phyloP scores from a whole-genome alignment of 371 early-diverging fungal genomes.

The Lichtheimia hyalospora region DNA sequence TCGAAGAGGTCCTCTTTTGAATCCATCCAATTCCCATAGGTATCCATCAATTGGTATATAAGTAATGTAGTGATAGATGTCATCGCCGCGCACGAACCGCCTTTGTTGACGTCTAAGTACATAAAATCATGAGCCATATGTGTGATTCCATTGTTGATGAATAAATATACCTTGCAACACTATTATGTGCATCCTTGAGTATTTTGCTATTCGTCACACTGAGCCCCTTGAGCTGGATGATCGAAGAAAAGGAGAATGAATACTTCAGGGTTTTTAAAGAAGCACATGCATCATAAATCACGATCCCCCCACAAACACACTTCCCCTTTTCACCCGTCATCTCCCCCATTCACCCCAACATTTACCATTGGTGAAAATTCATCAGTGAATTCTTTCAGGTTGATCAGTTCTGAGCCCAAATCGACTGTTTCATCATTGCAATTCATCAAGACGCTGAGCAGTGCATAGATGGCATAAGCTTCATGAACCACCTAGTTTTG shows the following conservation, averaged over 20 bases:
- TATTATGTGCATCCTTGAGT: conserved; percentile 38
- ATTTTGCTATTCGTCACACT: conserved; percentile 32
- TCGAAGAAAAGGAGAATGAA: conserved; percentile 1
- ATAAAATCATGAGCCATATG: neutral
- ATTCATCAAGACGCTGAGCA: conserved; percentile 35
- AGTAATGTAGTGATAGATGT: conserved; percentile 42
- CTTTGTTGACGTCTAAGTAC: conserved; percentile 9
- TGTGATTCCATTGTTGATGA: neutral
- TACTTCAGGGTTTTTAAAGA: neutral
- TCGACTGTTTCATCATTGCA: conserved; percentile 21
- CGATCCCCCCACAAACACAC: too few species aligned
- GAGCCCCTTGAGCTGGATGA: conserved; percentile 34
- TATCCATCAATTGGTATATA: conserved; percentile 41
- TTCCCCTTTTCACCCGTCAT: too few species aligned
- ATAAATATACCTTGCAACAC: conserved; percentile 22
- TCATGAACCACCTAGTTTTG: conserved; percentile 25
- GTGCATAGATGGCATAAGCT: conserved; percentile 45
- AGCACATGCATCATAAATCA: too few species aligned
- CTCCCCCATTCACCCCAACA: too few species aligned
- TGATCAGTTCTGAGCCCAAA: conserved; percentile 26
- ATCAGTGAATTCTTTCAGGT: conserved; percentile 36
- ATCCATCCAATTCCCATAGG: conserved; percentile 52
- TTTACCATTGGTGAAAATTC: conserved; percentile 39
- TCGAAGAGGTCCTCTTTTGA: conserved; percentile 39
- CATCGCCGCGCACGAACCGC: conserved; percentile 4